Percentiles rank a stretch among this genome's conserved stretches.
phyloP scores from a whole-genome alignment of 352 stramenopile genomes.

The Phytophthora pisi region DNA sequence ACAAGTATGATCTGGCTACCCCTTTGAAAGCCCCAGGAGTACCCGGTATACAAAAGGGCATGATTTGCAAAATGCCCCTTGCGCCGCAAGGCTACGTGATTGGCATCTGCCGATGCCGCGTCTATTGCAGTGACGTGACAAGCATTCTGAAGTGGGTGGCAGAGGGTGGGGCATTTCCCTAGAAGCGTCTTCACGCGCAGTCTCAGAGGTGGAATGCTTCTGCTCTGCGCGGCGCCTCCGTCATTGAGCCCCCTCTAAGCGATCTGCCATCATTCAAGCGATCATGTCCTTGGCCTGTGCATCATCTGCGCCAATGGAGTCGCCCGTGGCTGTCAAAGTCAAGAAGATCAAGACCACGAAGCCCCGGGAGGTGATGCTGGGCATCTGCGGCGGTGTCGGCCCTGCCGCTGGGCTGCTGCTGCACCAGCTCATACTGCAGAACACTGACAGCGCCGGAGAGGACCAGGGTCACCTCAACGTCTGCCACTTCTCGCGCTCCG shows the following conservation, averaged over 20 bases:
- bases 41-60: too few relatives aligned
- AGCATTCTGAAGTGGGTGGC: constrained; percentile 13
- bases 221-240: not conserved
- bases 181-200: constrained; percentile 1
- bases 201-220: constrained; percentile 15
- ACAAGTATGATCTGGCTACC: too few relatives aligned
- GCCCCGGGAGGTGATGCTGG: constrained; percentile 58
- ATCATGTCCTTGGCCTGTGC: not conserved
- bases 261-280: not conserved
- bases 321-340: constrained; percentile 12
- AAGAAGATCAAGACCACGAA: constrained; percentile 21
- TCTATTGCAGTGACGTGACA: constrained; percentile 9
- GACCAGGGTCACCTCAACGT: constrained; percentile 76
- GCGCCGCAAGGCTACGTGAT: not conserved
- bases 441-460: constrained; percentile 65
- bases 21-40: too few relatives aligned
- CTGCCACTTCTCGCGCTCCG: constrained; percentile 73
- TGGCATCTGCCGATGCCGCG: not conserved
- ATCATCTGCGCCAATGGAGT: constrained; percentile 7
- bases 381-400: constrained; percentile 77
- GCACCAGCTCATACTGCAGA: constrained; percentile 73
- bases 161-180: constrained; percentile 11
- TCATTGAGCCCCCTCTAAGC: not conserved
- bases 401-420: constrained; percentile 72
- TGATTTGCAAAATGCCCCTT: too few relatives aligned